Percentiles rank a stretch among this genome's conserved stretches.
Conservation (phyloP, 2,329 filamentous ascomycete genomes). For the Zasmidium cellare region DNA sequence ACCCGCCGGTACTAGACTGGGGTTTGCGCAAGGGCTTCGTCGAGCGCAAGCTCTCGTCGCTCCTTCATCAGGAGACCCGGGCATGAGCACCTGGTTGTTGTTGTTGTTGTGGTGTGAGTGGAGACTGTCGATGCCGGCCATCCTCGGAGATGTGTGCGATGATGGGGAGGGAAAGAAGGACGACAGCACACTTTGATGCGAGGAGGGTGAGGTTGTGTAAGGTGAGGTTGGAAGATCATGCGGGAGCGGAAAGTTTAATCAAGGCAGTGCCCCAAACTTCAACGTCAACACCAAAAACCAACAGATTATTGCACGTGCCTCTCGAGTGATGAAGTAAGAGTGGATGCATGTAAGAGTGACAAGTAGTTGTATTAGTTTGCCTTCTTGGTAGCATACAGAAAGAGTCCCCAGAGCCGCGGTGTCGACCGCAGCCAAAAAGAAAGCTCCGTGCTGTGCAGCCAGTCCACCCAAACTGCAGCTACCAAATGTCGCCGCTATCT, state of each 20-base stretch:
- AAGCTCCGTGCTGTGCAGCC: slow-evolving; percentile 4
- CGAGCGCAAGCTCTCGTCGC: slow-evolving; percentile 5
- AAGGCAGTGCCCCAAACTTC: too few species aligned
- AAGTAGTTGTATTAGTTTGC: slow-evolving; percentile 5
- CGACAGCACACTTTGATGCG: not conserved
- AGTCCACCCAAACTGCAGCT: slow-evolving; percentile 6
- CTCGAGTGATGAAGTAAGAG: not conserved
- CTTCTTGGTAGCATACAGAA: slow-evolving; percentile 1
- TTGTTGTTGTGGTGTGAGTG: not conserved
- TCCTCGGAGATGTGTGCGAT: not conserved
- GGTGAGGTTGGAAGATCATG: not conserved
- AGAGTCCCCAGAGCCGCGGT: not conserved
- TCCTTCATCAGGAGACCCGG: slow-evolving; percentile 7
- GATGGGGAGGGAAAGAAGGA: not conserved
- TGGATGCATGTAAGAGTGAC: not conserved
- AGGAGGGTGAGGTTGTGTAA: not conserved
- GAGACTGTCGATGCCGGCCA: not conserved
- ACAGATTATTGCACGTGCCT: not conserved
- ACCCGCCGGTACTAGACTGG: slow-evolving; percentile 3
- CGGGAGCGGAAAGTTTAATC: slow-evolving; percentile 1
- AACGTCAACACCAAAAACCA: not conserved
- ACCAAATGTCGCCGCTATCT: slow-evolving; percentile 4
- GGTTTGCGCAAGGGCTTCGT: slow-evolving; percentile 1
- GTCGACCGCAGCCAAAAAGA: not conserved
- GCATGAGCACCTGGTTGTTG: slow-evolving; percentile 11